Evolutionary conservation across 139 green algal species (phyloP), one percentile per base, ranked within the genome.

Genomic region (Helicosporidium sp.): DNA sequence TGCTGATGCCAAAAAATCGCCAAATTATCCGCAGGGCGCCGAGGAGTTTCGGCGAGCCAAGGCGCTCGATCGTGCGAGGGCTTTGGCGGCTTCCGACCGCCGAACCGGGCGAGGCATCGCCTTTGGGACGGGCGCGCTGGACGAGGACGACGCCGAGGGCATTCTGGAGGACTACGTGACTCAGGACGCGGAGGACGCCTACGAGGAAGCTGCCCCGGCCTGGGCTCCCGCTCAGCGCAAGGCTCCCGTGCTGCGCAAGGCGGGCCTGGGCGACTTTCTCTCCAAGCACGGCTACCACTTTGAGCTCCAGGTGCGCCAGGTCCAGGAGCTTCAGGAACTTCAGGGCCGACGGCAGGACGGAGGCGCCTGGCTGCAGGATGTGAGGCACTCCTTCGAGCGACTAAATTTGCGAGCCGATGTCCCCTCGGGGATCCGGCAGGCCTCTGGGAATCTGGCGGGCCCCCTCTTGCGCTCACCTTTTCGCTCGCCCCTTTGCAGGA

Each of bases 31-130:
- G 18, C 60, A 68, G 46, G 78, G 67, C 6, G 80, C 86, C 0
- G 74, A 84, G 48, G 82, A 88, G 42, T 93, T 95, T 53, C 57
- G 79, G 10, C n/a, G 27, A 6, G 52, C 57, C 4, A 83, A 78
- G 60, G 47, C 53, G 6, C 29, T 47, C 47, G 6, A n/a, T n/a
- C n/a, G n/a, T n/a, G 7, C 0, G 43, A 31, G 20, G n/a, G 48
- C 10, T 6, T 20, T n/a, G 49, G 48, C 31, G 19, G 27, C 2
- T 10, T n/a, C 35, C 28, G 5, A 4, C 41, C 24, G 5, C 16
- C 22, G 25, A 5, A 20, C 0, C 1, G 18, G 40, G 10, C 51
- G 72, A 1, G 77, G 81, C 8, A 67, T 78, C 10, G 85, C 85
- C 1, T 93, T 95, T 63, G 85, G 85, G 3, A 63, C 74, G 0